Percentiles rank a stretch among this genome's conserved stretches.
Evolutionary conservation across 169 alveolate species (phyloP).

Genomic region (Amoebophrya sp.): DNA sequence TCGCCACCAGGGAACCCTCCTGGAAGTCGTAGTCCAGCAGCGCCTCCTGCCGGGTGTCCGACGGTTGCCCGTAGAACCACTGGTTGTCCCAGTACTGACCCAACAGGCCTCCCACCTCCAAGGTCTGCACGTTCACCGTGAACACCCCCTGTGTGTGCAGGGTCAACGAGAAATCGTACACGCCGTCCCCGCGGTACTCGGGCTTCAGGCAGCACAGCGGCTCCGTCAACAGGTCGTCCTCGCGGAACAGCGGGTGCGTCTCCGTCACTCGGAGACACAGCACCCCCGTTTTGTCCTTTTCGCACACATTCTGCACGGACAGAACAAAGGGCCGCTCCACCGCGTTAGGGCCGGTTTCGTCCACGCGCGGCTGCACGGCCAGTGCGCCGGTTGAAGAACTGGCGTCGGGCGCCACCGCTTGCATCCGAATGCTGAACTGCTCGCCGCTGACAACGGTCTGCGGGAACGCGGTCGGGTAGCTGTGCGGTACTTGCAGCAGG

Average conservation of each 20-base stretch:
- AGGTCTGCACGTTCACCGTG: not conserved
- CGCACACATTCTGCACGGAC: not conserved
- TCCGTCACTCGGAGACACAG: not conserved
- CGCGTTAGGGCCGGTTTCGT: not conserved
- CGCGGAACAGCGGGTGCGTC: not conserved
- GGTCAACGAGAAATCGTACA: not conserved
- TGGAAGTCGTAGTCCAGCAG: not conserved
- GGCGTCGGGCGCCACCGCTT: not conserved
- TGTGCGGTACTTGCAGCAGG: not conserved
- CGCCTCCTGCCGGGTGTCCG: conserved; percentile 22
- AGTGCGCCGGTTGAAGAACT: too few relatives aligned
- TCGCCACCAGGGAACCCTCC: not conserved
- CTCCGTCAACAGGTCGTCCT: not conserved
- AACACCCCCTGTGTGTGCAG: not conserved
- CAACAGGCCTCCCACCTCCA: conserved; percentile 24
- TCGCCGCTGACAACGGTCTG: not conserved
- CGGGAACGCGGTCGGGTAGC: not conserved
- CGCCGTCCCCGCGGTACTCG: not conserved
- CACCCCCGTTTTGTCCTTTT: not conserved
- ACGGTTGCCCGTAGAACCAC: conserved; percentile 28
- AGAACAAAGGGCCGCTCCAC: not conserved
- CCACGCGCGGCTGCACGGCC: too few relatives aligned
- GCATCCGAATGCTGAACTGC: not conserved
- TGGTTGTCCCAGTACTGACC: conserved; percentile 34
- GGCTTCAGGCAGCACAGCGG: not conserved